These are phyloP conservation scores for Thielaviopsis musarum DNA, from an alignment of 2,329 filamentous ascomycete species.

Conservation along the genomic window DNA sequence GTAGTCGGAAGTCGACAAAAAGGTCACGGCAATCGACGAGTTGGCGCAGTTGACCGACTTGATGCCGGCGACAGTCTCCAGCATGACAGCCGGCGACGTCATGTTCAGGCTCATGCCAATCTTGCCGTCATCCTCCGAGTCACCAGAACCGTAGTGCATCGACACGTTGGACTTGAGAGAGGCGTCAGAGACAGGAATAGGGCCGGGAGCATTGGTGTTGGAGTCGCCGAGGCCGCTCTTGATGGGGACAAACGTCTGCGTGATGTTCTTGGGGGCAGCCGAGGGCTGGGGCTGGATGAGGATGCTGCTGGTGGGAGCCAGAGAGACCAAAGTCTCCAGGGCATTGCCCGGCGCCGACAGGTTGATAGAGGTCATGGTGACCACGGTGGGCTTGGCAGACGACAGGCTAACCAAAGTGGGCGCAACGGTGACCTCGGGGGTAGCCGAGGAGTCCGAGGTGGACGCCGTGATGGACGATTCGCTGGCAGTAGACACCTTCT, in stretches of 20 bases:
- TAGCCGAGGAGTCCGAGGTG: neutral
- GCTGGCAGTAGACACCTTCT: neutral
- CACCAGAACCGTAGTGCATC: conserved; percentile 12
- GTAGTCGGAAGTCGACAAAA: conserved; percentile 12
- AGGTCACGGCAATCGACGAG: conserved; percentile 13
- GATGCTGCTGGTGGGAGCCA: neutral
- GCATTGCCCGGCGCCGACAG: neutral
- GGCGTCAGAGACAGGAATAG: neutral
- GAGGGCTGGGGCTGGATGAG: neutral
- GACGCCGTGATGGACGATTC: neutral
- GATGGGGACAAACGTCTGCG: conserved; percentile 14
- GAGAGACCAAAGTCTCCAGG: neutral
- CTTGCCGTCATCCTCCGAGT: conserved; percentile 12
- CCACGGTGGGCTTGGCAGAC: neutral
- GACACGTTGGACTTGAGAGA: conserved; percentile 1
- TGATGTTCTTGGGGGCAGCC: conserved; percentile 2
- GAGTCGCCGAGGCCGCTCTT: conserved; percentile 10
- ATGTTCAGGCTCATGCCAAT: conserved; percentile 15
- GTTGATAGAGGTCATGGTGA: neutral
- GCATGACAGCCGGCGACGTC: conserved; percentile 14
- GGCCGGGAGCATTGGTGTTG: neutral
- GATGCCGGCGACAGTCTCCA: conserved; percentile 14
- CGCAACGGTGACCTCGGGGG: neutral
- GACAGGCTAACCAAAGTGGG: neutral
- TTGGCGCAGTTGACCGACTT: conserved; percentile 13